Evolutionary conservation across 805 yeast genomes (phyloP).

Genomic region (Wickerhamiella dianesei): DNA sequence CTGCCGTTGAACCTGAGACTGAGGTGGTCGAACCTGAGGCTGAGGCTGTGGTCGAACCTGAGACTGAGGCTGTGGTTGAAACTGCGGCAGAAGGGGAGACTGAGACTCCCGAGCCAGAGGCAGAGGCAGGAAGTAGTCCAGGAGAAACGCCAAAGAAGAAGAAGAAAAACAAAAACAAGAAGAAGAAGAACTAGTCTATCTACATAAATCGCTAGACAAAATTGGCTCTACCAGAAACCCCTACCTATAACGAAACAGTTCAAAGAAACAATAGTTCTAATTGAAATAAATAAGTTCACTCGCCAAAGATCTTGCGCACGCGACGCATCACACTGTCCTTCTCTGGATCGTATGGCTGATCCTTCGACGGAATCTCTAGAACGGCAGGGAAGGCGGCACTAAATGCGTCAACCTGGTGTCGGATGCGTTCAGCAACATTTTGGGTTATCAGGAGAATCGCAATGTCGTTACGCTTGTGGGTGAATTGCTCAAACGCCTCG

Average conservation of each 20-base stretch:
- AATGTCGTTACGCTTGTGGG: constrained; percentile 67
- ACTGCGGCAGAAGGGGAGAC: constrained; percentile 2
- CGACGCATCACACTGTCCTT: constrained; percentile 91
- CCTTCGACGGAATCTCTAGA: constrained; percentile 93
- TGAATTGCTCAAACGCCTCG: constrained; percentile 60
- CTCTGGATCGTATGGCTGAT: constrained; percentile 97
- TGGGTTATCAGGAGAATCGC: constrained; percentile 90
- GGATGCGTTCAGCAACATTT: constrained; percentile 81
- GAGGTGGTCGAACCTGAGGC: not conserved
- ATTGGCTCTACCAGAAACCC: too few species aligned
- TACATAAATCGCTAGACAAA: too few species aligned
- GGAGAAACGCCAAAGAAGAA: too few species aligned
- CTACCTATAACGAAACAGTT: too few species aligned
- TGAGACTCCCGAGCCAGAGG: not conserved
- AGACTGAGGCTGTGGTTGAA: constrained; percentile 5
- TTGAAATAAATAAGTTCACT: too few species aligned
- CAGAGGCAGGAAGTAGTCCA: too few species aligned
- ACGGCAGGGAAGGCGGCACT: constrained; percentile 92
- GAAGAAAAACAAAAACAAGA: constrained; percentile 16
- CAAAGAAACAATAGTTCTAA: too few species aligned
- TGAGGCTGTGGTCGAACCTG: constrained; percentile 8
- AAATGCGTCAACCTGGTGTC: constrained; percentile 68
- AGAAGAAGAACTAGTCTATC: constrained; percentile 7
- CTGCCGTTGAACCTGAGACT: not conserved
- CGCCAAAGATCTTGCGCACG: constrained; percentile 91